Evolutionary conservation across 208 protist genomes (phyloP).

Genomic region (Wallacemonas collosoma): DNA sequence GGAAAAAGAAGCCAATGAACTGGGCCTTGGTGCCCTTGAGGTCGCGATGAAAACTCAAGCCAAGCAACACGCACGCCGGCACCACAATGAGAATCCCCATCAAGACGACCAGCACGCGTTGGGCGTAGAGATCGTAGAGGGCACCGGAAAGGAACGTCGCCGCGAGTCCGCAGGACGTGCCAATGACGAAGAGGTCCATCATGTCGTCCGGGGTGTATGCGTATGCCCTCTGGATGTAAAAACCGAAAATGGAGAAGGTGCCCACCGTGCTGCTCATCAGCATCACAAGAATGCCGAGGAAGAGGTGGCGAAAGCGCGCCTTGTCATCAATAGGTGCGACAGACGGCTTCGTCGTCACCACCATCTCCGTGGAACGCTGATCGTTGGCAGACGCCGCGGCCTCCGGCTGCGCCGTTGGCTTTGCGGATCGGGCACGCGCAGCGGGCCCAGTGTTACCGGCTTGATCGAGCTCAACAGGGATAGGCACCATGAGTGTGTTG

Average conservation of each 20-base stretch:
- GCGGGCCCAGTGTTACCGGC: too few relatives aligned
- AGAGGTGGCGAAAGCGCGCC: slow-evolving; percentile 40
- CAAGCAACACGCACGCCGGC: slow-evolving; percentile 34
- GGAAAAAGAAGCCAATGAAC: slow-evolving; percentile 43
- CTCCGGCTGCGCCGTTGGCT: too few relatives aligned
- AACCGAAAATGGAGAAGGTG: slow-evolving; percentile 35
- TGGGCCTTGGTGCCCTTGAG: slow-evolving; percentile 29
- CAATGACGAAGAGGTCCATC: slow-evolving; percentile 33
- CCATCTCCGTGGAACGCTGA: neutral
- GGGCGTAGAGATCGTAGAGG: slow-evolving; percentile 45
- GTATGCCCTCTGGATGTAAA: slow-evolving; percentile 37
- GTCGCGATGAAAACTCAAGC: slow-evolving; percentile 37
- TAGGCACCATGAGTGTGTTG: too few relatives aligned
- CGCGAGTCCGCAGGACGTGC: slow-evolving; percentile 25
- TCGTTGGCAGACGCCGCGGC: too few relatives aligned
- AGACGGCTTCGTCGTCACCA: neutral
- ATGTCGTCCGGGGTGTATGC: slow-evolving; percentile 24
- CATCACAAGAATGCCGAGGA: slow-evolving; percentile 31
- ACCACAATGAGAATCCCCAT: slow-evolving; percentile 25
- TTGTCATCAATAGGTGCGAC: slow-evolving; percentile 35
- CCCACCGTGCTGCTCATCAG: slow-evolving; percentile 36
- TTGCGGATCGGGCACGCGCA: too few relatives aligned
- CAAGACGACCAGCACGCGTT: slow-evolving; percentile 18
- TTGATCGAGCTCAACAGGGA: too few relatives aligned
- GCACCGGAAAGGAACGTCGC: slow-evolving; percentile 26